Evolutionary conservation across 257 asterid species (phyloP), one percentile per base, ranked within the genome.

Genomic region (Plantago ovata): DNA sequence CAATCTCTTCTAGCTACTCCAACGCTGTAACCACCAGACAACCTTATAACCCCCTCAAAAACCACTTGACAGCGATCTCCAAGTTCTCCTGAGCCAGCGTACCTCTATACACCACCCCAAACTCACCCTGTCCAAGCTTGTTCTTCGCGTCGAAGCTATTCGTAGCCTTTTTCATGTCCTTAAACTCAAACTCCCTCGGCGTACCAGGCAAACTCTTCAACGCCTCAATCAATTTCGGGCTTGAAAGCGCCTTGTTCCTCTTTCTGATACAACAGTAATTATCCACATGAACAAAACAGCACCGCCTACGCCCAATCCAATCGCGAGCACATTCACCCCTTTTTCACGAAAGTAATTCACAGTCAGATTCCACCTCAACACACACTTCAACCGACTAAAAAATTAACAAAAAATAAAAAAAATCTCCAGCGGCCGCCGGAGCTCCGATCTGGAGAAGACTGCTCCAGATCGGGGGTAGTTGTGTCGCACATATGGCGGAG

Each of bases 111-210:
- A 92, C 98, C 68, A 79, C 93, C 6, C 98, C 98, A 59, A 59
- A 92, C 0, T 96, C 98, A 0, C 98, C 98, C 60, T 84, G 80
- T 2, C 98, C 98, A 1, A 92, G 87, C 74, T 92, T 84, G 44
- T 80, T 66, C 73, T 58, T 84, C 56, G 65, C 95, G 38, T 85
- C 90, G 38, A 92, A 92, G 45, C 70, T 71, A 10, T 72, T 63
- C 0, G 98, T 92, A 3, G 95, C 98, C 73, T 74, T 88, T 69
- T 82, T 85, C 81, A 92, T 33, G 1, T 81, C 95, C 75, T 38
- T 83, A 60, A 81, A 85, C 21, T 60, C 66, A 54, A 78, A 92
- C 79, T 92, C 96, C 40, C 77, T 71, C 1, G 96, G 96, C 45
- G 79, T 80, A 19, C 96, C 96, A 0, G 98, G 96, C 64, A 92